Evolutionary conservation across 805 yeast species (phyloP).

Genomic region (Maudiozyma barnettii): DNA sequence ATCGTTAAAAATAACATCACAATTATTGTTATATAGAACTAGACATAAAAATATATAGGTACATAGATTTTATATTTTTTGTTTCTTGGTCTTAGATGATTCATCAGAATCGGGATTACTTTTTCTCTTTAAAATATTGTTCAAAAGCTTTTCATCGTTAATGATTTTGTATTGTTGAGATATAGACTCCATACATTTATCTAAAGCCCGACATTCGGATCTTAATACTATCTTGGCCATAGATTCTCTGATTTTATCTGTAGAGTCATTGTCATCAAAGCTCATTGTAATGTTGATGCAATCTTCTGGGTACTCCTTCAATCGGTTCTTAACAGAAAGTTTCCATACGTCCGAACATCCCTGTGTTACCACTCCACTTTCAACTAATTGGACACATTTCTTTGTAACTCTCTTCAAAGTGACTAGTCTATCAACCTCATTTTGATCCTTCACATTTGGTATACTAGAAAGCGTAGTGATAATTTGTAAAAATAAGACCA

Average conservation of each 20-base stretch:
- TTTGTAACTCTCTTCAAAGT: slow-evolving; percentile 42
- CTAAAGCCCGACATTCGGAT: slow-evolving; percentile 47
- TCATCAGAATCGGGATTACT: not conserved
- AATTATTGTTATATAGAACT: too few relatives aligned
- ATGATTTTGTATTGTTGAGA: slow-evolving; percentile 34
- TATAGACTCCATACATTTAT: slow-evolving; percentile 28
- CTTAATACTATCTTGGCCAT: slow-evolving; percentile 49
- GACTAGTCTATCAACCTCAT: slow-evolving; percentile 16
- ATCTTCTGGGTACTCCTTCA: slow-evolving; percentile 31
- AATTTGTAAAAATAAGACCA: slow-evolving; percentile 44
- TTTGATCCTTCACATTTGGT: slow-evolving; percentile 17
- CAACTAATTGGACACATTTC: slow-evolving; percentile 54
- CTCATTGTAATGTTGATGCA: slow-evolving; percentile 1
- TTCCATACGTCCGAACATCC: slow-evolving; percentile 23
- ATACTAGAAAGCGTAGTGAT: slow-evolving; percentile 32
- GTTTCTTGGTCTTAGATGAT: not conserved
- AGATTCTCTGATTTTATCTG: slow-evolving; percentile 15
- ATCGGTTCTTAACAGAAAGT: slow-evolving; percentile 20
- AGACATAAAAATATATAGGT: not conserved
- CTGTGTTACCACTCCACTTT: slow-evolving; percentile 40
- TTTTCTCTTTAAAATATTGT: slow-evolving; percentile 49
- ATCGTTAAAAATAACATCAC: too few relatives aligned
- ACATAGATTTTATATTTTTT: not conserved
- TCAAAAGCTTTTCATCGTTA: slow-evolving; percentile 49
- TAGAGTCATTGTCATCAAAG: slow-evolving; percentile 9